Evolutionary conservation across 2,329 filamentous ascomycete genomes (phyloP).

Genomic region (Pseudophaeomoniella oleicola): DNA sequence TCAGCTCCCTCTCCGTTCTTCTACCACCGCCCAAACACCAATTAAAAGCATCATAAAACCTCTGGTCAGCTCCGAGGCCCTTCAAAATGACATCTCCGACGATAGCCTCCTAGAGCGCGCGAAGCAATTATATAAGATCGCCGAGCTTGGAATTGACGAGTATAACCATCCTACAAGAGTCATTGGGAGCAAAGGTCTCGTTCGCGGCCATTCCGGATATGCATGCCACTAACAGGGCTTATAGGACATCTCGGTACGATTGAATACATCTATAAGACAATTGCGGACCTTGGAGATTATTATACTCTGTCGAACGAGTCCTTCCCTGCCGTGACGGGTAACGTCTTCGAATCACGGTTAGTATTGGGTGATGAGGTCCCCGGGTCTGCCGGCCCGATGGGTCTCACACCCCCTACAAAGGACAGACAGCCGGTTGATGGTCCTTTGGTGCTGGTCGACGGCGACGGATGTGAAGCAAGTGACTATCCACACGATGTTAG

Average conservation of each 20-base stretch:
- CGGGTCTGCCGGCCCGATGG: slow-evolving; percentile 40
- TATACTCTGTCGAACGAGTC: slow-evolving; percentile 35
- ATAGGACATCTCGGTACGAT: slow-evolving; percentile 50
- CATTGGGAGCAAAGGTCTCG: slow-evolving; percentile 48
- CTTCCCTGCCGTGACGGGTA: slow-evolving; percentile 46
- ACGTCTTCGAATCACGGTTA: slow-evolving; percentile 43
- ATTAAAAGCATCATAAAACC: slow-evolving; percentile 5
- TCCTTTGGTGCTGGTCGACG: slow-evolving; percentile 43
- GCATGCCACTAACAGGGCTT: slow-evolving; percentile 14
- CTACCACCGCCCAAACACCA: slow-evolving; percentile 6
- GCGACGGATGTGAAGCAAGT: slow-evolving; percentile 45
- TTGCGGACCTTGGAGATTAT: slow-evolving; percentile 26
- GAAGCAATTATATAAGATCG: slow-evolving; percentile 47
- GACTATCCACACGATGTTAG: slow-evolving; percentile 40
- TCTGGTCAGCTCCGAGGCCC: background rate
- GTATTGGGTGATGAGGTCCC: slow-evolving; percentile 40
- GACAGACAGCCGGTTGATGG: background rate
- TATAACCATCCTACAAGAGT: slow-evolving; percentile 57
- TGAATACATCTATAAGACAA: slow-evolving; percentile 43
- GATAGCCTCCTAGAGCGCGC: slow-evolving; percentile 45
- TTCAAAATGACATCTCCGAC: background rate
- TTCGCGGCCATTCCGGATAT: slow-evolving; percentile 4
- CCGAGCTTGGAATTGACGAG: slow-evolving; percentile 42
- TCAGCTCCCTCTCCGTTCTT: slow-evolving; percentile 9
- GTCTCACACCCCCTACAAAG: slow-evolving; percentile 41